Conservation (phyloP, 441 rosid genomes). For the Metrosideros polymorpha region DNA sequence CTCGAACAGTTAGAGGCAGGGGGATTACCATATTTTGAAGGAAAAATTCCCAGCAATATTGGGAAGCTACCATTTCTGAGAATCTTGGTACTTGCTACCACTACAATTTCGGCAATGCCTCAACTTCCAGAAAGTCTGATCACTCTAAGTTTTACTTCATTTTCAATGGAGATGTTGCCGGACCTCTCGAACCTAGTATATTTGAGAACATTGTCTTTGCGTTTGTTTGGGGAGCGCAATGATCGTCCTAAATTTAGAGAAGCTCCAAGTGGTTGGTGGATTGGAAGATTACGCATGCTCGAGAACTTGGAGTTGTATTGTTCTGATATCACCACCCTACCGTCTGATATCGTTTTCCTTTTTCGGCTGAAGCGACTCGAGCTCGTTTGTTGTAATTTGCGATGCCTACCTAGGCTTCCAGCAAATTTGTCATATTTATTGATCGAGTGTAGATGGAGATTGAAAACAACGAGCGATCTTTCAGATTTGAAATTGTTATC, state of each 20-base stretch:
- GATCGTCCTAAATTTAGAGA: too few species aligned
- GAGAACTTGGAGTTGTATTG: not conserved
- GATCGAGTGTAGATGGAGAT: not conserved
- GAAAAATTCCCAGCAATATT: not conserved
- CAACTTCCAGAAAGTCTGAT: not conserved
- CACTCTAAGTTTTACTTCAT: not conserved
- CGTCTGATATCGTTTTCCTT: not conserved
- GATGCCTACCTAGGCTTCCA: not conserved
- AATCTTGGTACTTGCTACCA: rapidly evolving
- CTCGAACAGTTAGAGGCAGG: not conserved
- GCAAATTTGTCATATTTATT: not conserved
- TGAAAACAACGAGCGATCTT: not conserved
- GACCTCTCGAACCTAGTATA: not conserved
- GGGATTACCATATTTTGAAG: too few species aligned
- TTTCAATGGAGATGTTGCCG: not conserved
- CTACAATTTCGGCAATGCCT: rapidly evolving
- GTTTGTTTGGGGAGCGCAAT: too few species aligned
- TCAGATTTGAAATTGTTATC: not conserved
- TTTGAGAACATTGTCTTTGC: too few species aligned
- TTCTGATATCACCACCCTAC: not conserved
- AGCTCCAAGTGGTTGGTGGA: not conserved
- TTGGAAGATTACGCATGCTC: not conserved
- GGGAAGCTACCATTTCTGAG: not conserved
- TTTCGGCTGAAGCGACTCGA: not conserved
- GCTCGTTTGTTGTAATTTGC: not conserved